Evolutionary conservation across 208 protist species (phyloP).

Genomic region (Leishmania lainsoni): DNA sequence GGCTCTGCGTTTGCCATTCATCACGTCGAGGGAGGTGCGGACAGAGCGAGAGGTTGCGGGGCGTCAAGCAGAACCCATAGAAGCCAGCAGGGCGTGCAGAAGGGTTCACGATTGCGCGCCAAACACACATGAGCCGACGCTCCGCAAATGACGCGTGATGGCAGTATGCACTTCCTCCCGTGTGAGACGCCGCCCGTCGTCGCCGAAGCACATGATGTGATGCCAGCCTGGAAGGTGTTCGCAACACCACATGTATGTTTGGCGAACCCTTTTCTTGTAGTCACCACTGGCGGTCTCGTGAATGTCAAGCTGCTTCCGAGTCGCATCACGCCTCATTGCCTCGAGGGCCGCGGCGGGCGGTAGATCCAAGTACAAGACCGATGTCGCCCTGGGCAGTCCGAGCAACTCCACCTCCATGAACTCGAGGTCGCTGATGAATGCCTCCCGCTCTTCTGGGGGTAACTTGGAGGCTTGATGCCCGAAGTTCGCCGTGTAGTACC

Average conservation of each 20-base stretch:
- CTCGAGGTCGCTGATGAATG: constrained; percentile 69
- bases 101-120: neutral
- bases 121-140: neutral
- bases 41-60: neutral
- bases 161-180: constrained; percentile 53
- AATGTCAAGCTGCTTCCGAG: constrained; percentile 82
- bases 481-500: constrained; percentile 92
- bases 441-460: constrained; percentile 49
- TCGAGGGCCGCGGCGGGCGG: constrained; percentile 62
- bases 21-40: neutral
- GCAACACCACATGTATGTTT: constrained; percentile 88
- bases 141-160: constrained; percentile 3
- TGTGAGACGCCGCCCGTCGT: constrained; percentile 38
- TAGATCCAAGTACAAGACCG: constrained; percentile 88
- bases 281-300: constrained; percentile 79
- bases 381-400: constrained; percentile 60
- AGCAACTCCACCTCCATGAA: constrained; percentile 82
- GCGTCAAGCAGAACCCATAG: neutral
- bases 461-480: constrained; percentile 92
- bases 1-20: neutral
- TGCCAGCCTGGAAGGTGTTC: constrained; percentile 57
- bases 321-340: constrained; percentile 77
- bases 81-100: too few species aligned
- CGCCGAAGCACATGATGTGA: constrained; percentile 53
- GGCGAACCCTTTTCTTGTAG: constrained; percentile 84